phyloP scores from a whole-genome alignment of 352 stramenopile genomes.

The Phytopythium ostracodes region DNA sequence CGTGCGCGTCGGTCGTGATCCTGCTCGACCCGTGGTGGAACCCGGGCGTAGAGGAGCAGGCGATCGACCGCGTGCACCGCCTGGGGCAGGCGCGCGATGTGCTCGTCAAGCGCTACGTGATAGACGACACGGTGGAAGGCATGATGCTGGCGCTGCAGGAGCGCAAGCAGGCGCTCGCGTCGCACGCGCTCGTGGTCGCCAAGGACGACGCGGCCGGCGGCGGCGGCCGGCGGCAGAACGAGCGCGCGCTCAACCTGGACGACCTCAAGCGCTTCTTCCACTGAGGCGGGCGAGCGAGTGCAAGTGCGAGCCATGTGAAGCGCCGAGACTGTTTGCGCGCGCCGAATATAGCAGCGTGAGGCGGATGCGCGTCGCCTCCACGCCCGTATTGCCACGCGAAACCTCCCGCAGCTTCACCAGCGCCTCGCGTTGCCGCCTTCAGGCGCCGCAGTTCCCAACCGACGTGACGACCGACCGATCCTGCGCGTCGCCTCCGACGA shows the following conservation, averaged over 20 bases:
- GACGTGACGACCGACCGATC: not conserved
- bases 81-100: conserved; percentile 85
- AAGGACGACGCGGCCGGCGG: conserved; percentile 29
- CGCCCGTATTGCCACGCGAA: too few relatives aligned
- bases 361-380: too few relatives aligned
- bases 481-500: not conserved
- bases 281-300: conserved; percentile 4
- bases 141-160: conserved; percentile 90
- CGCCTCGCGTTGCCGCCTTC: too few relatives aligned
- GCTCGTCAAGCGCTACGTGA: conserved; percentile 87
- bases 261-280: conserved; percentile 71
- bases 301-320: not conserved
- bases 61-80: conserved; percentile 91
- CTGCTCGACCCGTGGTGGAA: conserved; percentile 95
- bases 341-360: too few relatives aligned
- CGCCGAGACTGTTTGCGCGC: too few relatives aligned
- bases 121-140: conserved; percentile 88
- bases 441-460: not conserved
- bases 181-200: conserved; percentile 72
- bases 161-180: conserved; percentile 85
- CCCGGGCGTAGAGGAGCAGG: conserved; percentile 90
- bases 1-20: conserved; percentile 85
- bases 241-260: conserved; percentile 49
- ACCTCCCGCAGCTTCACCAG: too few relatives aligned
- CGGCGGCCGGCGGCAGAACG: conserved; percentile 35